A percentile compares a stretch with the other conserved stretches of the same genome.
These are phyloP conservation scores for Cystobasidiaceae sp. DNA, from an alignment of 1,284 basidiomycete species.

Conservation along the genomic window DNA sequence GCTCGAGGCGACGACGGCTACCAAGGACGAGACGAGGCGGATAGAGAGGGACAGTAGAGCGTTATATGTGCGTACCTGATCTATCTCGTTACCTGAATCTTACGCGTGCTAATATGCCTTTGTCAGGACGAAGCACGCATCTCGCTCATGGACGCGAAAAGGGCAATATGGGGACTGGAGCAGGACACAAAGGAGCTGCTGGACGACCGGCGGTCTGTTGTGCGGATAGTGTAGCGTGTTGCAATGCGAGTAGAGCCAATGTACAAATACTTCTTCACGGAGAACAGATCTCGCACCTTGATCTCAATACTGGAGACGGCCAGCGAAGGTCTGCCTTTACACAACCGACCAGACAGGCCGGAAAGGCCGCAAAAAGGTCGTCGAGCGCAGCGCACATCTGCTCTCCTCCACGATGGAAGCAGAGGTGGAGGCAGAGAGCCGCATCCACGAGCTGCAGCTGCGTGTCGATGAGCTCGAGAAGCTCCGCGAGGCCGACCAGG, in stretches of 20 bases:
- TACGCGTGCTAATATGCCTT: no score
- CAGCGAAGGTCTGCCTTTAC: no score
- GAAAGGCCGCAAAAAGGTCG: no score
- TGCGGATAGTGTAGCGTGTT: slow-evolving; percentile 15
- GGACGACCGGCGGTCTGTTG: slow-evolving; percentile 1
- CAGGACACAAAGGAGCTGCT: slow-evolving; percentile 13
- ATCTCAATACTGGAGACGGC: no score
- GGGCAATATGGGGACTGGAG: slow-evolving; percentile 21
- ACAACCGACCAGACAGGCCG: no score
- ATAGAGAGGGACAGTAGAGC: slow-evolving; percentile 12
- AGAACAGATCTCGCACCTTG: no score
- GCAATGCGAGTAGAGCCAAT: not conserved
- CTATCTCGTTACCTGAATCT: no score
- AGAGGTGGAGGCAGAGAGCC: slow-evolving; percentile 13
- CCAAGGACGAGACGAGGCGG: not conserved
- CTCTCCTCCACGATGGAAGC: slow-evolving; percentile 29
- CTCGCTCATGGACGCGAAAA: slow-evolving; percentile 3
- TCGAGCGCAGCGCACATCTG: no score
- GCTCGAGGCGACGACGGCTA: slow-evolving; percentile 6
- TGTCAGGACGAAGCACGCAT: slow-evolving; percentile 18
- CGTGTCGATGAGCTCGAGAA: slow-evolving; percentile 33
- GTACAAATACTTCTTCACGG: no score
- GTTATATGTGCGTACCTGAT: slow-evolving; percentile 27
- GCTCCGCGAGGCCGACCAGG: slow-evolving; percentile 44
- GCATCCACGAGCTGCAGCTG: slow-evolving; percentile 2